Evolutionary conservation across 805 yeast species (phyloP).

Genomic region (Wickerhamiella australiensis): DNA sequence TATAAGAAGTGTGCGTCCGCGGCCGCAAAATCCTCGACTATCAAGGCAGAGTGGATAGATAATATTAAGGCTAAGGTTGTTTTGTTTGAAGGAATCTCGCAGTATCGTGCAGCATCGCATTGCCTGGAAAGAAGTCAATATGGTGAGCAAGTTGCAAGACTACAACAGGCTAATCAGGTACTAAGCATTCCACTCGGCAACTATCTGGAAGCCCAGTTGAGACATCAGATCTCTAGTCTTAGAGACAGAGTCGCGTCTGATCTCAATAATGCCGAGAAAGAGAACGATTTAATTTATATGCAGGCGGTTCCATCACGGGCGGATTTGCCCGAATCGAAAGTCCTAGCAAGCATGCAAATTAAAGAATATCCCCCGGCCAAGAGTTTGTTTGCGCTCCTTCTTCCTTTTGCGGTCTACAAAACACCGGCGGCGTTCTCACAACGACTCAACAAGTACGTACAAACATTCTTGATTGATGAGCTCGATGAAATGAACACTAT

Average conservation of each 20-base stretch:
- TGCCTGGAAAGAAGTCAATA: constrained; percentile 40
- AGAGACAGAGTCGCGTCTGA: constrained; percentile 38
- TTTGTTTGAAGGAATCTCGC: constrained; percentile 64
- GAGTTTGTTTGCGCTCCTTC: constrained; percentile 41
- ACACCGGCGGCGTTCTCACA: constrained; percentile 57
- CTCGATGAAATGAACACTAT: constrained; percentile 22
- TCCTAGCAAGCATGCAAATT: neutral
- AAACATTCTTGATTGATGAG: constrained; percentile 31
- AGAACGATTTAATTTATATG: constrained; percentile 68
- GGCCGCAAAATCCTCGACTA: constrained; percentile 37
- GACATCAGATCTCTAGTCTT: constrained; percentile 37
- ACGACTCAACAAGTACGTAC: constrained; percentile 44
- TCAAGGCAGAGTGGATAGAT: constrained; percentile 53
- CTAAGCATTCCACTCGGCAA: constrained; percentile 29
- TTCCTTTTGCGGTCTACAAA: constrained; percentile 58
- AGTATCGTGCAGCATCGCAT: constrained; percentile 46
- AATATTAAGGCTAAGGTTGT: constrained; percentile 45
- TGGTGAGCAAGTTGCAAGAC: constrained; percentile 60
- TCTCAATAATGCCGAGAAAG: constrained; percentile 50
- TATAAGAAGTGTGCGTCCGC: constrained; percentile 39
- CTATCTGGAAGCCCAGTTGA: constrained; percentile 27
- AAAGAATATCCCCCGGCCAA: neutral
- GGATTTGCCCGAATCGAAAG: constrained; percentile 21
- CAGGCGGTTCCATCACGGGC: constrained; percentile 45
- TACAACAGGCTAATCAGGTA: constrained; percentile 31